Percentiles rank a stretch among this genome's conserved stretches.
phyloP scores from a whole-genome alignment of 805 yeast species.

The Brettanomyces naardenensis region DNA sequence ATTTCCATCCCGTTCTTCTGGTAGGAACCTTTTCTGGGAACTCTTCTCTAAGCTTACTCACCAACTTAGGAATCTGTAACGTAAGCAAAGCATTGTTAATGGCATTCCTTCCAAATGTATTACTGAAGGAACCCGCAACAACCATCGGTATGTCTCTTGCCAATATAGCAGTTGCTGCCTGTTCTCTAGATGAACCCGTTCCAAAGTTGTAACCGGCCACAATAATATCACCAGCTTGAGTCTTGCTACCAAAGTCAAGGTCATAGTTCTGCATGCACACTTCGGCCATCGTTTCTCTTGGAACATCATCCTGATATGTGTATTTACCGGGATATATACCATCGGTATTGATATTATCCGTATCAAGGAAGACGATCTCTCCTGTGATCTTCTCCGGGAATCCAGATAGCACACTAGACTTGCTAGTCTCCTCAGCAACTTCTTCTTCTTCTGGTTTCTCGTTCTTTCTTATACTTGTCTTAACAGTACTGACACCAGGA shows the following conservation, averaged over 20 bases:
- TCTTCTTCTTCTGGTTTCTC: constrained; percentile 18
- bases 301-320: constrained; percentile 96
- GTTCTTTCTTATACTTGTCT: constrained; percentile 31
- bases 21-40: constrained; percentile 64
- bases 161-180: constrained; percentile 96
- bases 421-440: constrained; percentile 11
- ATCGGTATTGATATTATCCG: constrained; percentile 94
- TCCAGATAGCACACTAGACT: constrained; percentile 57
- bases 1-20: constrained; percentile 88
- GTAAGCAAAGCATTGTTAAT: constrained; percentile 94
- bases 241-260: constrained; percentile 73
- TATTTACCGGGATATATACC: constrained; percentile 99
- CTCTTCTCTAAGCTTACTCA: constrained; percentile 64
- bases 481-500: constrained; percentile 41
- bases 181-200: constrained; percentile 97
- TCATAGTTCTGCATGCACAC: constrained; percentile 99
- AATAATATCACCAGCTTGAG: constrained; percentile 77
- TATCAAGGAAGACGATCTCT: constrained; percentile 91
- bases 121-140: constrained; percentile 96
- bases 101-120: constrained; percentile 91
- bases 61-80: constrained; percentile 84
- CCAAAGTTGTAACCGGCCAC: constrained; percentile 95
- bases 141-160: constrained; percentile 91
- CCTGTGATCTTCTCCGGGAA: constrained; percentile 88
- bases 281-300: constrained; percentile 94